Base-by-base conservation (phyloP, 805 yeast species). In the Starmerella cellae region DNA sequence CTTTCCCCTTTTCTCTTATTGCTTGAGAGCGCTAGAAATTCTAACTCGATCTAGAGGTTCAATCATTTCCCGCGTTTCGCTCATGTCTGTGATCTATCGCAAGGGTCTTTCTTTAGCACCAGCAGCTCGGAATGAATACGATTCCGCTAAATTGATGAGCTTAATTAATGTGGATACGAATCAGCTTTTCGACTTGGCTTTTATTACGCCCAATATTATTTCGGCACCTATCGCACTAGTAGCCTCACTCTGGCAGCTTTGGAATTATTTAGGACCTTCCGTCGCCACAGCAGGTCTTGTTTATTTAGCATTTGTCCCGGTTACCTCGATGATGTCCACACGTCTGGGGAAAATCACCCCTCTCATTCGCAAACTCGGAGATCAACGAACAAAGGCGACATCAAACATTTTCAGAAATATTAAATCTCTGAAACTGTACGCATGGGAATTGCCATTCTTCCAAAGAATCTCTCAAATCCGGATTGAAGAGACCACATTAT, bases 271-370 rank as follows among this genome's bases (percentile, higher is more conserved):
- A 45, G 96, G 96, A 20, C 76, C 76, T 36, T 50, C 60, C 23
- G 85, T 87, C 94, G 82, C 95, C 94, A 79, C 93, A 32, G 97
- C 97, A 60, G 94, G 88, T 13, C 61, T 71, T 24, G 75, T 88
- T 44, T 52, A 55, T 44, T 60, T 79, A 6, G 55, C 87, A 36
- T 80, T 87, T 77, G 79, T 88, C 51, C 95, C 96, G 60, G 82
- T 44, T 85, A 85, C 57, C 76, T 83, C 3, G 59, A 8, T 33
- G 22, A 20, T 40, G 22, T n/a, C 44, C 3, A 19, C 8, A 11
- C 4, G 27, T 6, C 72, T 63, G 53, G 67, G 60, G 10, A 66
- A 85, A 5, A 33, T 32, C 47, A 95, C 85, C 62, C 82, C 81
- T 58, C 60, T 68, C 6, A 96, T 85, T 63, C 91, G 91, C 97